Conservation (phyloP, 805 yeast genomes). For the Candida dendrica region DNA sequence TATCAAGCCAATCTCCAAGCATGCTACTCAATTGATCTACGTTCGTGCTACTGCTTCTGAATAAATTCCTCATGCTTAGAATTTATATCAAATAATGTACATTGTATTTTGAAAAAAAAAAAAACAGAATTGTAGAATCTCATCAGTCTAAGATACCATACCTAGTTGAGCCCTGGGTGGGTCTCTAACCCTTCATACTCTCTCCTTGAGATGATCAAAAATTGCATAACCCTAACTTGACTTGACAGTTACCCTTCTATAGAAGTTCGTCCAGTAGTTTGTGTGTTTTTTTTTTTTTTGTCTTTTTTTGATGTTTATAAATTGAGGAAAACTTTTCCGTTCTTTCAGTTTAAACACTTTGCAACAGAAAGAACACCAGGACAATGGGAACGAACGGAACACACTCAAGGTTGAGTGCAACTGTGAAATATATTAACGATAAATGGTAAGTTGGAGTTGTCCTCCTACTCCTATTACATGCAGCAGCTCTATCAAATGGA, state of each 20-base stretch:
- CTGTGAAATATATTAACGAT: no score
- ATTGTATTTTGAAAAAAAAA: background rate
- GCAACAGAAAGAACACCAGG: no score
- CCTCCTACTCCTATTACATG: background rate
- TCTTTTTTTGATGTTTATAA: no score
- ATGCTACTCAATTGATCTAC: slow-evolving; percentile 96
- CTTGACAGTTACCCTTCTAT: background rate
- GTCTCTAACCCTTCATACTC: no score
- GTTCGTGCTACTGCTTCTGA: slow-evolving; percentile 69
- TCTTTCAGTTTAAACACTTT: no score
- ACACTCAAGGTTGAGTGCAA: background rate
- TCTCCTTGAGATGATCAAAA: no score
- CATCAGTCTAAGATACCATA: no score
- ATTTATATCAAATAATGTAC: slow-evolving; percentile 9
- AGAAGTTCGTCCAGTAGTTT: no score
- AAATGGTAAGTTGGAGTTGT: no score
- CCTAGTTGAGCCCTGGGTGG: no score
- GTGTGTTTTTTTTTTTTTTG: no score
- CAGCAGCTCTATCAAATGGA: background rate
- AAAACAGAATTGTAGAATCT: no score
- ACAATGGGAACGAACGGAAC: background rate
- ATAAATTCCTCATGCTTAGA: slow-evolving; percentile 27
- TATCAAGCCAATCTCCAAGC: slow-evolving; percentile 89
- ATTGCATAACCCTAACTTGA: background rate
- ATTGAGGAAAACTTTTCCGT: background rate